Conservation (phyloP, 108 stramenopile species). For the Nitzschia sp. region DNA sequence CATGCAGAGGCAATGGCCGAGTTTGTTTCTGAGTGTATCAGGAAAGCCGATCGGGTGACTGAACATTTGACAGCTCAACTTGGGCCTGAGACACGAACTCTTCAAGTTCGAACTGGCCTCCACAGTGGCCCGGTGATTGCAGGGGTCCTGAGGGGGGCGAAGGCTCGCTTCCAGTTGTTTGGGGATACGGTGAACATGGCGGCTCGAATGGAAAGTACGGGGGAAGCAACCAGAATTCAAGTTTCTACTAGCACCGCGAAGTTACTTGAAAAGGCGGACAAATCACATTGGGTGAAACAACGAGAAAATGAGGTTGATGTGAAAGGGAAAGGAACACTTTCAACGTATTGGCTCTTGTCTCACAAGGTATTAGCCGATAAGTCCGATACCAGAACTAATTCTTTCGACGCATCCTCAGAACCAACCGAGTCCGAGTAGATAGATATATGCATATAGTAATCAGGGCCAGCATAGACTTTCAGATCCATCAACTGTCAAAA, state of each 20-base stretch:
- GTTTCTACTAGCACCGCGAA: background rate
- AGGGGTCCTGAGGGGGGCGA: slow-evolving; percentile 3
- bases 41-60: background rate
- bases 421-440: too few species aligned
- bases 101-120: background rate
- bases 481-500: too few species aligned
- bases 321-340: slow-evolving; percentile 18
- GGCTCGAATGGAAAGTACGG: slow-evolving; percentile 8
- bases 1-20: slow-evolving; percentile 3
- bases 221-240: slow-evolving; percentile 3
- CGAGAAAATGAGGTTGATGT: slow-evolving; percentile 12
- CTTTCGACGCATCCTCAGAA: too few species aligned
- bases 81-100: background rate
- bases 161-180: slow-evolving; percentile 15
- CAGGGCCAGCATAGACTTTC: too few species aligned
- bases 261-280: slow-evolving; percentile 1
- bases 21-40: background rate
- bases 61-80: background rate
- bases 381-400: too few species aligned
- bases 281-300: slow-evolving; percentile 5
- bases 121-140: slow-evolving; percentile 15
- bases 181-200: slow-evolving; percentile 12
- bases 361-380: background rate
- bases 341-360: slow-evolving; percentile 11
- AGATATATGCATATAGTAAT: too few species aligned